These are phyloP conservation scores for Curvularia hawaiiensis DNA, from an alignment of 2,329 filamentous ascomycete genomes.

Conservation along the genomic window DNA sequence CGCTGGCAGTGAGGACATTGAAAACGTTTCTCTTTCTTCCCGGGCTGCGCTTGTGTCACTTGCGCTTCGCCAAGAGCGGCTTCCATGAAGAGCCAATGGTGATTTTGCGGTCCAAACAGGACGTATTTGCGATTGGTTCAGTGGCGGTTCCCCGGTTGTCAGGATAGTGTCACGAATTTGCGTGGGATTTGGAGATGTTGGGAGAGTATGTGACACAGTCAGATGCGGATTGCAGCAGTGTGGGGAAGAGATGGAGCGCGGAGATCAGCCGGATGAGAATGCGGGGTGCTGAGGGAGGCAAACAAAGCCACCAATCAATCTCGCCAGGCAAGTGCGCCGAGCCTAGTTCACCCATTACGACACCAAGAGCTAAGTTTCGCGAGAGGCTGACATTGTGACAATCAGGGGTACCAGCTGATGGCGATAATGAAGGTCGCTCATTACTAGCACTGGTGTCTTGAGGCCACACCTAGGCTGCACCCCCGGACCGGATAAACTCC, in stretches of 20 bases:
- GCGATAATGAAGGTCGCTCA: background rate
- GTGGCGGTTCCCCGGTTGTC: background rate
- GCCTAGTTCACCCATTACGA: conserved; percentile 3
- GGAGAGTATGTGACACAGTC: conserved; percentile 13
- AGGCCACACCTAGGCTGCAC: background rate
- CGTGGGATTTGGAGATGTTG: conserved; percentile 18
- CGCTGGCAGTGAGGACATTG: conserved; percentile 42
- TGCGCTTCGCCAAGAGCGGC: conserved; percentile 23
- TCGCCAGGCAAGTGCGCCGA: background rate
- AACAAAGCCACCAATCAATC: conserved; percentile 14
- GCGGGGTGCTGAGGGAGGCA: conserved; percentile 25
- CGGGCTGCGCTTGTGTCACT: conserved; percentile 21
- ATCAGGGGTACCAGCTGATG: background rate
- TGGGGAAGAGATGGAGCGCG: conserved; percentile 28
- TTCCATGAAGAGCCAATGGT: conserved; percentile 27
- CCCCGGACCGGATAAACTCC: background rate
- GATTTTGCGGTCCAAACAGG: background rate
- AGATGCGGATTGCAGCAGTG: conserved; percentile 23
- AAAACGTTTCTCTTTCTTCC: conserved; percentile 46
- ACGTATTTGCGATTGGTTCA: conserved; percentile 12
- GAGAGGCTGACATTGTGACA: background rate
- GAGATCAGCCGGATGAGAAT: conserved; percentile 19
- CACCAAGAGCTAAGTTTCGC: background rate
- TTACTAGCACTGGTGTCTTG: background rate
- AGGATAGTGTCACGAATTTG: conserved; percentile 10